A percentile compares a stretch with the other conserved stretches of the same genome.
Conservation (phyloP, 2,329 filamentous ascomycete genomes). For the Onygenales sp. region DNA sequence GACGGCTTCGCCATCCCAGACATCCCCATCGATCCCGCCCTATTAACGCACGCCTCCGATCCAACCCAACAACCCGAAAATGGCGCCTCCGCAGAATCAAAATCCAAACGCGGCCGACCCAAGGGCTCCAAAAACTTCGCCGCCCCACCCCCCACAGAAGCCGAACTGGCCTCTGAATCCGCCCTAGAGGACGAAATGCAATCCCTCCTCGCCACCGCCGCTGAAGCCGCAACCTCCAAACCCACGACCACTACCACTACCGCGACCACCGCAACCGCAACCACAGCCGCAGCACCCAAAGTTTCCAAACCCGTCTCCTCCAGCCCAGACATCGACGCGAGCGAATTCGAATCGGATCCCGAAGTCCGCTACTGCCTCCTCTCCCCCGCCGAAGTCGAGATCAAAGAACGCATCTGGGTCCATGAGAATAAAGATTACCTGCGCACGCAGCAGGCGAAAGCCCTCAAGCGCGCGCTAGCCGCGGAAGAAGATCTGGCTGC, state of each 20-base stretch:
- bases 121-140: constrained; percentile 22
- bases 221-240: constrained; percentile 25
- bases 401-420: constrained; percentile 90
- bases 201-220: constrained; percentile 47
- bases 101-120: constrained; percentile 17
- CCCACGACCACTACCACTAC: constrained; percentile 3
- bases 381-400: constrained; percentile 59
- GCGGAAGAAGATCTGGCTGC: constrained; percentile 31
- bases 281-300: constrained; percentile 5
- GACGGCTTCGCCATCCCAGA: constrained; percentile 60
- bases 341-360: constrained; percentile 81
- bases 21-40: constrained; percentile 35
- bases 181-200: constrained; percentile 60
- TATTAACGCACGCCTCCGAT: constrained; percentile 15
- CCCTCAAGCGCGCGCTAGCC: constrained; percentile 61
- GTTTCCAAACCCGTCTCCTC: constrained; percentile 42
- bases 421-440: constrained; percentile 93
- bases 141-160: constrained; percentile 46
- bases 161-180: constrained; percentile 51
- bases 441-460: constrained; percentile 73
- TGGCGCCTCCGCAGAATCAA: constrained; percentile 1
- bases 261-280: constrained; percentile 47
- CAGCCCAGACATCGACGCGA: constrained; percentile 54
- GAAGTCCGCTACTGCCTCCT: constrained; percentile 78
- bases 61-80: not conserved